Evolutionary conservation across 768 basidiomycete species (phyloP).

Genomic region (Lactifluus volemus): DNA sequence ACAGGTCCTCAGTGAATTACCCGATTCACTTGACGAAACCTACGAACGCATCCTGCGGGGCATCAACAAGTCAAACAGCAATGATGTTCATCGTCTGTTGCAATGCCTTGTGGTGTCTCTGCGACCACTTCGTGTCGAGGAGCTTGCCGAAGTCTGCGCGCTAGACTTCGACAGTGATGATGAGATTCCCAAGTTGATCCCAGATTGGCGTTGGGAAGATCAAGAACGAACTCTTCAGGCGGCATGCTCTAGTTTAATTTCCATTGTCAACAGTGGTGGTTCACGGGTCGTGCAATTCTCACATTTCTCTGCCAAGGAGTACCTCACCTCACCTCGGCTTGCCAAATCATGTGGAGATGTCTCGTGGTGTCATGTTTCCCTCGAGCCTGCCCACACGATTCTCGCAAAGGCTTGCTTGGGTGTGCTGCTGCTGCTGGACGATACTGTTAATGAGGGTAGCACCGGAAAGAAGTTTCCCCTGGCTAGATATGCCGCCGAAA

Average conservation of each 20-base stretch:
- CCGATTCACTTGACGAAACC: neutral
- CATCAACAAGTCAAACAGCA: neutral
- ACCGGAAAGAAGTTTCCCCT: neutral
- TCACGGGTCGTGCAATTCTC: neutral
- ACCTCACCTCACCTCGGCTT: neutral
- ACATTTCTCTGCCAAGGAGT: neutral
- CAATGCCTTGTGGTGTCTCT: neutral
- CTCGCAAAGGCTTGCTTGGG: neutral
- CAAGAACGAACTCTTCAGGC: neutral
- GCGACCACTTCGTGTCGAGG: neutral
- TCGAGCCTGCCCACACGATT: neutral
- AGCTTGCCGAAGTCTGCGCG: neutral
- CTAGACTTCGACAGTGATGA: neutral
- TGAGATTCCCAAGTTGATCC: neutral
- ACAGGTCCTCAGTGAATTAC: neutral
- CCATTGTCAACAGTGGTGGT: neutral
- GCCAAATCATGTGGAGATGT: neutral
- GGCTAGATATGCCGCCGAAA: neutral
- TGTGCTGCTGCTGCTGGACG: neutral
- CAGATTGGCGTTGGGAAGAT: neutral
- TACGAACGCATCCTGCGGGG: neutral
- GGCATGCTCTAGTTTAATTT: neutral
- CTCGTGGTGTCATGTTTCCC: neutral
- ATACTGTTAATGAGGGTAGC: neutral
- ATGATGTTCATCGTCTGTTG: neutral